Base-by-base conservation (phyloP, 2,329 filamentous ascomycete genomes). In the Pochonia chlamydosporia region DNA sequence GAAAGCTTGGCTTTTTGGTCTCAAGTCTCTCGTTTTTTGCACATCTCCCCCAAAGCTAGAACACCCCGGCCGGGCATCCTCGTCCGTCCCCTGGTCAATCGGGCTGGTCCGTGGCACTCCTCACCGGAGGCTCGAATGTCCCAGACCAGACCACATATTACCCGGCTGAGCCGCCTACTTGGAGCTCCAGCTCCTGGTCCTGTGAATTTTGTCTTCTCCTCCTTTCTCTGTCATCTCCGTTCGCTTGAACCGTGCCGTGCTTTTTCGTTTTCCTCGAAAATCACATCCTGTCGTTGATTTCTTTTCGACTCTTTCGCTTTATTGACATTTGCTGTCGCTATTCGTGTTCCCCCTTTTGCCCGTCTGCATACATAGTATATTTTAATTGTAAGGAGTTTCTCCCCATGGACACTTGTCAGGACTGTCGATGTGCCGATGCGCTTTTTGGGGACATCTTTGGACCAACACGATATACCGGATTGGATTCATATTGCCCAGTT, bases 41-140 rank as follows among this genome's bases (percentile, higher is more conserved):
- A 11, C 11, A 21, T 45, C 14, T 13, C 35, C 5, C 5, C 33
- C 33, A 36, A 18, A 20, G 18, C 18, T n/a, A 4, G 11, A 8
- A 5, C 18, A 39, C 16, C 35, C 35, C 11, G 21, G 35, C 35
- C 11, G 21, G 35, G n/a, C 14, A 8, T 33, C 30, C 30, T n/a
- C 9, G n/a, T 10, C 20, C 36, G 16, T 16, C 44, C 44, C 44
- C 43, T 40, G 35, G 24, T 37, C 30, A 20, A 45, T 47, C 35
- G 39, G 44, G 20, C 40, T 42, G 39, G 39, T 28, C 44, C n/a
- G 44, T 41, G 44, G 30, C 37, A 42, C 44, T 31, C 16, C 36
- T 20, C 21, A 11, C 33, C n/a, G 31, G n/a, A 43, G 28, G 41
- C 41, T 43, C 4, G 41, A 41, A 25, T n/a, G 11, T 30, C 40